Base-by-base conservation (phyloP, 140 eudicot genomes). In the Artemisia princeps region DNA sequence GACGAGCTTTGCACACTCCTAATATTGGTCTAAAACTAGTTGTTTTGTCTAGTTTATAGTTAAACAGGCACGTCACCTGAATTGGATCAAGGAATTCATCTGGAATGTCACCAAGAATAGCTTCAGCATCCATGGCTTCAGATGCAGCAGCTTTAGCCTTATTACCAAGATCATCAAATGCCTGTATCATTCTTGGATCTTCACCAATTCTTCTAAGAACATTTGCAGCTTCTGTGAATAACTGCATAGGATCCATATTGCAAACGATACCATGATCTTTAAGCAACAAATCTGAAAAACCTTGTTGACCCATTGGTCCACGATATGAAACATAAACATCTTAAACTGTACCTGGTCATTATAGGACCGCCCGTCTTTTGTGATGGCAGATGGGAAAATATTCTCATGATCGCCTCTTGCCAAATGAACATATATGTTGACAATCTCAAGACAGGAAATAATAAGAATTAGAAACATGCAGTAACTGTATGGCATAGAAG, bases 21-120 rank as follows among this genome's bases (percentile, higher is more conserved):
- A 33, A 6, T 33, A 33, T 33, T 33, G 1, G 42, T 33, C 44
- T 37, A 37, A 37, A 6, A 37, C 42, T 33, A 33, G 42, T 37
- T 37, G 44, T 37, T 37, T 37, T 37, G 42, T 33, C 9, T 30
- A 30, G 40, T 8, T 2, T 20, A 6, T 62, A 20, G 20, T 23
- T n/a, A 40, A 60, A 11, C 44, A 4, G 20, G 40, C 4, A 40
- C 16, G 14, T 71, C 73, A 87, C 97, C 80, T 90, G 97, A 70
- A 91, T 91, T 46, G 97, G 97, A 65, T 91, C 97, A 60, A 91
- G 89, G 78, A 87, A 91, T 81, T 91, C 97, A 69, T 91, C 97
- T 0, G 97, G 97, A 64, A 91, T 87, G 55, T 91, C 97, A 46
- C 97, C 98, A 42, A 92, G 95, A 70, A 82, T 80, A 62, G 95